phyloP scores from a whole-genome alignment of 371 early-diverging fungal genomes.

The Apophysomyces sp. region DNA sequence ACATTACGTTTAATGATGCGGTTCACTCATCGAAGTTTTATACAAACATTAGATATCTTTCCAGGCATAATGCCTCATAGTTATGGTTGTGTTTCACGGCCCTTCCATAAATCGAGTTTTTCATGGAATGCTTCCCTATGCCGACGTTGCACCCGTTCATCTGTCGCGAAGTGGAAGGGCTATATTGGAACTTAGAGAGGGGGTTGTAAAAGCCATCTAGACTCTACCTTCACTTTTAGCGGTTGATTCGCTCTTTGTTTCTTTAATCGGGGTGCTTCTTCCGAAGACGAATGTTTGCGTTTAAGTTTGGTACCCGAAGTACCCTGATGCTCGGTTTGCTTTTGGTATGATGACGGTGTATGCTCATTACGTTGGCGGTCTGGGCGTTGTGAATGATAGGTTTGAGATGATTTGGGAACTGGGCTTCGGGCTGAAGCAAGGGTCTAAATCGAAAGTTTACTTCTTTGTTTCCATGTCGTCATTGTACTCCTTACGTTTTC shows the following conservation, averaged over 20 bases:
- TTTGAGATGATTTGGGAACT: background rate
- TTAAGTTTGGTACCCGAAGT: background rate
- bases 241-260: constrained; percentile 2
- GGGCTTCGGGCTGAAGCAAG: background rate
- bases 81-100: constrained; percentile 8
- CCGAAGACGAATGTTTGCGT: background rate
- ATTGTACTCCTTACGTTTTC: background rate
- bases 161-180: constrained; percentile 19
- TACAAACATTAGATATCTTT: background rate
- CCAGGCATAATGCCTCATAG: background rate
- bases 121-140: constrained; percentile 11
- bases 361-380: background rate
- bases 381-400: background rate
- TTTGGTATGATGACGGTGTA: background rate
- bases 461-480: constrained; percentile 2
- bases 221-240: background rate
- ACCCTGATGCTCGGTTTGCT: background rate
- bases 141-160: constrained; percentile 14
- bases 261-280: background rate
- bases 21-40: background rate
- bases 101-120: constrained; percentile 17
- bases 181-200: background rate
- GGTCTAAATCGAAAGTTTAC: background rate
- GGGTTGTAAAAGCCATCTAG: background rate
- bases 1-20: no score